Evolutionary conservation across 163 green algal species (phyloP), one percentile per base, ranked within the genome.

Genomic region (Prototheca wickerhamii): DNA sequence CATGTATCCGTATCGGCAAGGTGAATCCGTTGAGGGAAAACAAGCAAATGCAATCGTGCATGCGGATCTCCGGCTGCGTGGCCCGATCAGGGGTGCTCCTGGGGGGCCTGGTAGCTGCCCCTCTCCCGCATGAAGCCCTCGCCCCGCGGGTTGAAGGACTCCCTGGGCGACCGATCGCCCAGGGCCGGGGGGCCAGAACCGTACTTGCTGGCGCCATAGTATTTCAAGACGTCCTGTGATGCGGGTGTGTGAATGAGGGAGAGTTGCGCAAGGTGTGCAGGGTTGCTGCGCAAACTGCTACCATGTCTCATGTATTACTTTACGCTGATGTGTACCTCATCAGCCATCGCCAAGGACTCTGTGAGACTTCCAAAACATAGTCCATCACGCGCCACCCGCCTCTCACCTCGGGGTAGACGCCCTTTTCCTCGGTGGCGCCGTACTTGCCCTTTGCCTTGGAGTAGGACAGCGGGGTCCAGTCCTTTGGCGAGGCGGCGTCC

Each of bases 351-450:
- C n/a, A n/a, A n/a, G n/a, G n/a, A n/a, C n/a, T n/a, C n/a, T n/a
- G n/a, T n/a, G n/a, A n/a, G n/a, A n/a, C n/a, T n/a, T n/a, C n/a
- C n/a, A n/a, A n/a, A n/a, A n/a, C 37, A 44, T 44, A 21, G 10
- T 44, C 37, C 37, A 10, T 44, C 37, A 44, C 15, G 46, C 46
- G 15, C 25, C 30, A 4, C n/a, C 4, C 31, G 21, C 8, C 31
- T 40, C 63, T 32, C 52, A 89, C 89, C 84, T 97, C 91, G 6
- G 90, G 88, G 68, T 96, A 96, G 60, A 97, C 93, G 42, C 91
- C 89, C 68, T 92, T 92, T 68, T 97, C 90, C 66, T 96, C 91
- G n/a, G 87, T 91, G 35, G 91, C 81, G n/a, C 91, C 91, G 67
- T 97, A 96, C 74, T 96, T 97, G 37, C 90, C 91, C 72, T 91